A percentile compares a stretch with the other conserved stretches of the same genome.
Conservation (phyloP, 2,329 filamentous ascomycete species). For the Ciborinia camelliae region DNA sequence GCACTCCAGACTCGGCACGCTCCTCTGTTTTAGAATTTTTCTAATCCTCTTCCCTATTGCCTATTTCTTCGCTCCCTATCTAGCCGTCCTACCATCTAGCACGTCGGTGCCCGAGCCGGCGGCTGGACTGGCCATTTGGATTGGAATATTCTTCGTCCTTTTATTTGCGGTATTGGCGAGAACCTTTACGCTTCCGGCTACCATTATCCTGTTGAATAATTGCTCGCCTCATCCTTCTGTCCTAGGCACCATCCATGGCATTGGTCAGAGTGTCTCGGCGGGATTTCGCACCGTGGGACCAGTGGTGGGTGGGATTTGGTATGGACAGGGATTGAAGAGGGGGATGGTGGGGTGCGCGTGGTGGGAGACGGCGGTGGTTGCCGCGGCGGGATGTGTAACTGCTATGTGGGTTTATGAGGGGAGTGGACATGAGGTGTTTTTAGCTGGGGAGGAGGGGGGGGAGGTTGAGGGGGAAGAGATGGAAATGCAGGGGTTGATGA, state of each 20-base stretch:
- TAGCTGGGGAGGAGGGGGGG: slow-evolving; percentile 7
- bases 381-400: slow-evolving; percentile 1
- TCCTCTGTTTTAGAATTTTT: slow-evolving; percentile 63
- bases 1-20: slow-evolving; percentile 61
- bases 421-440: slow-evolving; percentile 11
- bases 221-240: slow-evolving; percentile 54
- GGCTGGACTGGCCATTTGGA: slow-evolving; percentile 52
- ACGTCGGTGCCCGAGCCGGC: slow-evolving; percentile 38
- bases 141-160: slow-evolving; percentile 51
- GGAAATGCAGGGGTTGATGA: slow-evolving; percentile 12
- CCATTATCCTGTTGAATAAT: slow-evolving; percentile 59
- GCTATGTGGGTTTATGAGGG: slow-evolving; percentile 20
- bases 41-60: slow-evolving; percentile 64
- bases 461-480: slow-evolving; percentile 6
- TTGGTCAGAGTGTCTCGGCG: slow-evolving; percentile 54
- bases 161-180: slow-evolving; percentile 55
- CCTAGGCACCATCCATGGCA: slow-evolving; percentile 56
- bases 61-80: slow-evolving; percentile 65
- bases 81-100: slow-evolving; percentile 48
- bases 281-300: slow-evolving; percentile 55
- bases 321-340: slow-evolving; percentile 50
- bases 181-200: slow-evolving; percentile 57
- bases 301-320: slow-evolving; percentile 51
- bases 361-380: slow-evolving; percentile 44
- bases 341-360: slow-evolving; percentile 55